Percentiles rank a stretch among this genome's conserved stretches.
Evolutionary conservation across 139 green algal genomes (phyloP).

Genomic region (Chlamydomonas sp.): DNA sequence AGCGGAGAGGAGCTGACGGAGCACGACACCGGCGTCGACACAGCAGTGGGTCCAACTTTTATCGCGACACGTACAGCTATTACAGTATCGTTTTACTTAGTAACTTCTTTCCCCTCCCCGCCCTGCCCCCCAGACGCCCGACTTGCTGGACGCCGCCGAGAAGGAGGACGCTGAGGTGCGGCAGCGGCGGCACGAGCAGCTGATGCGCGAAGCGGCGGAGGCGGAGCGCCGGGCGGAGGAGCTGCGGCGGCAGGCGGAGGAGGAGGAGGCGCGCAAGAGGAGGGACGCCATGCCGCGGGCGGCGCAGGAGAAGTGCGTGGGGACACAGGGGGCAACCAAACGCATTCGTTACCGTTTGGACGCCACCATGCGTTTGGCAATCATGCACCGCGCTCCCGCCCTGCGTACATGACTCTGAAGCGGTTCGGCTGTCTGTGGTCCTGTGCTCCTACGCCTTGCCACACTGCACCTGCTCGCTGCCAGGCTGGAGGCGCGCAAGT

Average conservation of each 20-base stretch:
- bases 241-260: conserved; percentile 27
- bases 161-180: conserved; percentile 29
- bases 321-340: no score
- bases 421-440: background rate
- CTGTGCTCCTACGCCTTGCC: no score
- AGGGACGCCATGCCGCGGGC: background rate
- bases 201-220: conserved; percentile 34
- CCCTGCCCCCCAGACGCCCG: background rate
- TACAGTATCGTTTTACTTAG: background rate
- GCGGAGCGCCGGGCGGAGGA: conserved; percentile 30
- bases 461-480: background rate
- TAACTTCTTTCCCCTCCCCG: background rate
- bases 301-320: conserved; percentile 40
- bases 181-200: conserved; percentile 33
- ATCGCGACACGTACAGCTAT: background rate
- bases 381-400: background rate
- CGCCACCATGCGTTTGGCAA: background rate
- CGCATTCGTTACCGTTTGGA: no score
- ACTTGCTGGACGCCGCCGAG: conserved; percentile 3
- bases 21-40: background rate
- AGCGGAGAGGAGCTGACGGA: background rate
- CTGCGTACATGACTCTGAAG: background rate
- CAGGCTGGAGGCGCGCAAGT: conserved; percentile 42
- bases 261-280: conserved; percentile 4
- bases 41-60: no score